Base-by-base conservation (phyloP, 192 early-diverging fungal species). In the Diversispora eburnea region DNA sequence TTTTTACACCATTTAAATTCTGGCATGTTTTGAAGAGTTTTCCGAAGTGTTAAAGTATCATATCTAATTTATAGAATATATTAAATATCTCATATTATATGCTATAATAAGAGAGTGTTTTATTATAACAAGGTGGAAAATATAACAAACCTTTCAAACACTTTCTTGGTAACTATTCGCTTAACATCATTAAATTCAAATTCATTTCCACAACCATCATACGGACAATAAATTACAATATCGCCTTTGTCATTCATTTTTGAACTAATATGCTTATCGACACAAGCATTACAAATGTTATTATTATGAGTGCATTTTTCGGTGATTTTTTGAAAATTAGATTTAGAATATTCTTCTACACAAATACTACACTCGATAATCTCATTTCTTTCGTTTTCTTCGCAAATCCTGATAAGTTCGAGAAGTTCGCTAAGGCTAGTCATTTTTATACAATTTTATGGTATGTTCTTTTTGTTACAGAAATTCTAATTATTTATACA, bases 1-100 rank as follows among this genome's bases (percentile, higher is more conserved):
- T 73, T 73, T 55, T 59, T 61, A 25, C 72, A 73, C 72, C 72
- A 73, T 64, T 39, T 54, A 55, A 73, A 73, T 45, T 73, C 59
- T n/a, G 59, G 48, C 47, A 63, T 51, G 8, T 9, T 15, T 19
- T n/a, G 9, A 7, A 73, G 43, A 7, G 47, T 61, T 2, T 8
- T 7, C 41, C 15, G 22, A 39, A 73, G 13, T 15, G 59, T 54
- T 9, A 73, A 22, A 8, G 10, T 41, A 9, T 73, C 57, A 73
- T 20, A 73, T 45, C 72, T 62, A 33, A 33, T 33, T 33, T 33
- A 33, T 33, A 33, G 25, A 33, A 33, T 33, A 33, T 33, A 33
- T 33, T 33, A 33, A 33, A 33, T 33, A 33, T 33, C 25, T 33
- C 25, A 33, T 33, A 1, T 1, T 33, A 33, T 33, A 33, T 33